Conservation (phyloP, 2,329 filamentous ascomycete genomes). For the Sarocladium strictum region DNA sequence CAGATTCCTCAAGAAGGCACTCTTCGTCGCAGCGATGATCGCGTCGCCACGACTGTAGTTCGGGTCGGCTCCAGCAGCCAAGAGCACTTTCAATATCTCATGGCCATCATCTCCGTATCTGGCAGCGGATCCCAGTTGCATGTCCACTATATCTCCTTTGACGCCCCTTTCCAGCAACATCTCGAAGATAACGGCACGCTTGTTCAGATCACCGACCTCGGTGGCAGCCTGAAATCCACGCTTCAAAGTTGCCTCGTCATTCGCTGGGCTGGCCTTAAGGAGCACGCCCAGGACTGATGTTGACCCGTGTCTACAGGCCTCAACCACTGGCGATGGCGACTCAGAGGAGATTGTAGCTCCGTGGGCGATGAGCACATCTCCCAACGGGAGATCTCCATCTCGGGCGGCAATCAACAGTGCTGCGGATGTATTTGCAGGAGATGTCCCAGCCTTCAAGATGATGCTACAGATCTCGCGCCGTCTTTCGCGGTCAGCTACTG, state of each 20-base stretch:
- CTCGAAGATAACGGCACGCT: conserved; percentile 43
- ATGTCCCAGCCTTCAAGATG: conserved; percentile 40
- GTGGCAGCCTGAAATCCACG: conserved; percentile 51
- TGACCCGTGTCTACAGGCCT: conserved; percentile 46
- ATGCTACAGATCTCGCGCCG: conserved; percentile 38
- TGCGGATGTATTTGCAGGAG: conserved; percentile 38
- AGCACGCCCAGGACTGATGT: conserved; percentile 44
- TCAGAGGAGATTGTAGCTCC: conserved; percentile 46
- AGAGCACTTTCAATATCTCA: conserved; percentile 42
- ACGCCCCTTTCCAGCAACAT: conserved; percentile 45
- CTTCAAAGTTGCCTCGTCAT: conserved; percentile 37
- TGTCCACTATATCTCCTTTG: conserved; percentile 43
- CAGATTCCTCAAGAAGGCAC: conserved; percentile 43
- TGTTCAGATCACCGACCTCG: conserved; percentile 42
- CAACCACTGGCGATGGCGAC: conserved; percentile 47
- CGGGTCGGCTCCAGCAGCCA: conserved; percentile 47
- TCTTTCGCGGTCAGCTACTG: conserved; percentile 29
- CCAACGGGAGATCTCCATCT: conserved; percentile 46
- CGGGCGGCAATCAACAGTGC: conserved; percentile 45
- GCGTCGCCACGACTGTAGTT: conserved; percentile 50
- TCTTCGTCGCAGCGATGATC: conserved; percentile 47
- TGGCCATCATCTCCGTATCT: conserved; percentile 44
- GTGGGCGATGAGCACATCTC: conserved; percentile 43
- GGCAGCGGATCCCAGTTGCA: conserved; percentile 46
- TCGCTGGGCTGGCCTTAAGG: conserved; percentile 32